Evolutionary conservation across 805 yeast genomes (phyloP).

Genomic region (Metschnikowia kofuensis): DNA sequence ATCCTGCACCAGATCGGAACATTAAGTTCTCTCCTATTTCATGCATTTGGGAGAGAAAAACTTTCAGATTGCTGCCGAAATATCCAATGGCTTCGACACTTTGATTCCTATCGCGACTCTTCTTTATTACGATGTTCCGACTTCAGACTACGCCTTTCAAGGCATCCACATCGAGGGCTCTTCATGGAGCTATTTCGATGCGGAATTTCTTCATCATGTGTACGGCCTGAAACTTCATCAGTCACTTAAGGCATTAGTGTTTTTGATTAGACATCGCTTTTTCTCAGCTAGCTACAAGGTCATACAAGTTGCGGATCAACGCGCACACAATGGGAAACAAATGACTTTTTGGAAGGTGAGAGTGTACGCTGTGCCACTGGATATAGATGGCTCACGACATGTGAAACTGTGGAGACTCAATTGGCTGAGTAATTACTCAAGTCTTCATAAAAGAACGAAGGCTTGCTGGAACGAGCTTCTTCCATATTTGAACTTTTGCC

Average conservation of each 20-base stretch:
- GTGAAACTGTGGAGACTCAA: constrained; percentile 28
- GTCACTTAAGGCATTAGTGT: constrained; percentile 37
- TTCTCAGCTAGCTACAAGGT: constrained; percentile 43
- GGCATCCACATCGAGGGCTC: constrained; percentile 28
- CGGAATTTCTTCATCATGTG: constrained; percentile 31
- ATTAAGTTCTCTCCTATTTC: background rate
- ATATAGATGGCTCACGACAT: constrained; percentile 32
- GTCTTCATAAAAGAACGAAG: constrained; percentile 23
- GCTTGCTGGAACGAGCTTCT: constrained; percentile 35
- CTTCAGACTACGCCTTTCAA: constrained; percentile 28
- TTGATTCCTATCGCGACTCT: constrained; percentile 51
- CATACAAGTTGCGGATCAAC: background rate
- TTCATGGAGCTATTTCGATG: constrained; percentile 58
- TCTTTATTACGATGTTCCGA: constrained; percentile 42
- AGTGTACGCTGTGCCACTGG: constrained; percentile 48
- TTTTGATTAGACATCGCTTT: constrained; percentile 41
- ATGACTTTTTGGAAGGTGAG: constrained; percentile 33
- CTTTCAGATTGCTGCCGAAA: constrained; percentile 8
- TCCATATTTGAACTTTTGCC: constrained; percentile 41
- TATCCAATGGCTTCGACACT: constrained; percentile 39
- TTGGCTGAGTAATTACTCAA: constrained; percentile 23
- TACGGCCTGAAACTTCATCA: constrained; percentile 13
- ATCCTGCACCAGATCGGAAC: constrained; percentile 1
- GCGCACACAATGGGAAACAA: background rate
- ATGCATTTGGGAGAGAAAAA: background rate